Base-by-base conservation (phyloP, 768 basidiomycete genomes). In the Phaeolepiota aurea region DNA sequence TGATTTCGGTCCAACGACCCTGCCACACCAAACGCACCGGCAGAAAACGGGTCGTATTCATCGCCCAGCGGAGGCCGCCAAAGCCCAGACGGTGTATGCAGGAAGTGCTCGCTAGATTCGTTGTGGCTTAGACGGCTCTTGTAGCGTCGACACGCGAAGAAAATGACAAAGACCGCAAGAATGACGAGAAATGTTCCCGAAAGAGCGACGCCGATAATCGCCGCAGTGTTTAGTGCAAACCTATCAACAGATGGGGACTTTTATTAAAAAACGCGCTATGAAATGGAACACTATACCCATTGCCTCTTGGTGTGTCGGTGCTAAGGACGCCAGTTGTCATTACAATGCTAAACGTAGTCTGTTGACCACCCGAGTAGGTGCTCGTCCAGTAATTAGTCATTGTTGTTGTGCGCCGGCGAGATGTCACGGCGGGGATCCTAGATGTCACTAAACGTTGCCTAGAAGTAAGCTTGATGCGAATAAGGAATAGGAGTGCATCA, bases 171-270 rank as follows among this genome's bases (percentile, higher is more conserved):
- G 25, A 62, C 50, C 19, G 54, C 46, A 5, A 59, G 19, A 13
- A 67, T 46, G 14, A 67, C 47, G 20, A 45, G 45, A 32, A 54
- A 31, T 2, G 57, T 49, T 16, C 48, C 54, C 1, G 61, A 53
- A 3, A 70, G 32, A 3, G 62, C 54, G 20, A 68, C 58, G 2
- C 62, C 66, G 13, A 67, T 56, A 28, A 68, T 63, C 7, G 59
- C 68, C 9, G 57, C 62, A 2, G 63, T 66, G 38, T 65, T 62
- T 14, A 52, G 55, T 1, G 61, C 53, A 40, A 68, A 64, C 19
- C 65, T 66, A 28, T n/a, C 3, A 12, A 23, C 15, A 38, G 37
- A 20, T 41, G 5, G 21, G 14, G 19, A 28, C 10, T 37, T 37
- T 42, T 12, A 28, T 33, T 22, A 41, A 34, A 16, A 34, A 20